Conservation (phyloP, 2,329 filamentous ascomycete species). For the Trichoderma cornu-damae region DNA sequence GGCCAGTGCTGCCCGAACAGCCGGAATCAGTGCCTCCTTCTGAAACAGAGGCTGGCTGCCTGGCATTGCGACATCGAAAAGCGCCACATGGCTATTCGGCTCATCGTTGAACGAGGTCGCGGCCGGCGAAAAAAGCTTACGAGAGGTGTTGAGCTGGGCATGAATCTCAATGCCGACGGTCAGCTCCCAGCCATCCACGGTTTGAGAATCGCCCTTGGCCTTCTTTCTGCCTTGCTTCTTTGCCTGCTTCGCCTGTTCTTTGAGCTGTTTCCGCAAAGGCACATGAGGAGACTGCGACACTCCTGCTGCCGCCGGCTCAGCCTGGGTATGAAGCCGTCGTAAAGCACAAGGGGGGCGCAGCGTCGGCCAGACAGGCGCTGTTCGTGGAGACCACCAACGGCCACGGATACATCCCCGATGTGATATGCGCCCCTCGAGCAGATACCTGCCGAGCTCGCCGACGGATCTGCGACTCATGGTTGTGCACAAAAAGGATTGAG, state of each 20-base stretch:
- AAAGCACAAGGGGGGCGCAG: conserved; percentile 19
- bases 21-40: conserved; percentile 74
- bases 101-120: conserved; percentile 58
- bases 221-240: conserved; percentile 57
- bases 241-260: conserved; percentile 64
- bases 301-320: conserved; percentile 13
- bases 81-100: conserved; percentile 81
- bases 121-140: conserved; percentile 83
- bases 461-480: conserved; percentile 46
- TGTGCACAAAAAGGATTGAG: not conserved
- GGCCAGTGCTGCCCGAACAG: conserved; percentile 81
- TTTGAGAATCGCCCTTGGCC: conserved; percentile 44
- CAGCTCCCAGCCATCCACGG: conserved; percentile 73
- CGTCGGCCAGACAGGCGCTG: conserved; percentile 19
- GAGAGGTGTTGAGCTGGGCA: conserved; percentile 82
- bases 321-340: conserved; percentile 32
- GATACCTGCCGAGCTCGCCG: conserved; percentile 43
- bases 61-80: conserved; percentile 85
- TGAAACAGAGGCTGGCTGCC: conserved; percentile 87
- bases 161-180: conserved; percentile 97
- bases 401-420: conserved; percentile 38
- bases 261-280: conserved; percentile 66
- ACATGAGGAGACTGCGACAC: conserved; percentile 26
- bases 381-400: conserved; percentile 20
- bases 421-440: conserved; percentile 43